Evolutionary conservation across 495 filamentous ascomycete species (phyloP), one percentile per base, ranked within the genome.

Genomic region (Amorphotheca resinae): DNA sequence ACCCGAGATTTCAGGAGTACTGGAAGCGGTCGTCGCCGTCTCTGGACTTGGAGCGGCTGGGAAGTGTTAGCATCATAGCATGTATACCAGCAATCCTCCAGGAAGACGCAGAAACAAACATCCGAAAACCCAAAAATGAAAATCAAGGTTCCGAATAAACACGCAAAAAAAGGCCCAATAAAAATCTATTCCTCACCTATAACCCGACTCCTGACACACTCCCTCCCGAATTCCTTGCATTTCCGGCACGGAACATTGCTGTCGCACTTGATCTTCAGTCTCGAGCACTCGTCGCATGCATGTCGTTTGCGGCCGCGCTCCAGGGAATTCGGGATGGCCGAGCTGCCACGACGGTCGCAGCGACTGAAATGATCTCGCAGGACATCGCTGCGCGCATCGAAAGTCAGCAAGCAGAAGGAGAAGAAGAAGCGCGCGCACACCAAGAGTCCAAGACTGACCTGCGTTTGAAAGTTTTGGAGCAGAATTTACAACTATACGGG

Each of bases 391-490:
- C 18, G 12, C 4, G 12, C 11, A 8, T 12, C 28, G 16, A 20
- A 2, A 6, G 42, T 54, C 41, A 54, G 48, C 41, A 17, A 26
- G 38, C 4, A 4, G 18, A 9, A 9, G 26, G n/a, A 22, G 14
- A 21, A 15, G 22, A 16, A 17, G 35, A 17, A 7, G 9, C 14
- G 9, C 15, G 35, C n/a, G n/a, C n/a, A n/a, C n/a, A n/a, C n/a
- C n/a, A n/a, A n/a, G n/a, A n/a, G n/a, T n/a, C 3, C 15, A 38
- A 12, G 21, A 45, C 44, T 5, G 42, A 48, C 53, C 50, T 56
- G 46, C 53, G 53, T 39, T 53, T 53, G 46, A 56, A 56, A 21
- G 50, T 53, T 22, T 56, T 56, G 44, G 50, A 50, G 46, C 53
- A 56, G 38, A 56, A 56, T 49, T 53, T 48, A 41, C 53, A 56